A percentile compares a stretch with the other conserved stretches of the same genome.
Evolutionary conservation across 2,329 filamentous ascomycete species (phyloP).

Genomic region (Colletotrichum zoysiae): DNA sequence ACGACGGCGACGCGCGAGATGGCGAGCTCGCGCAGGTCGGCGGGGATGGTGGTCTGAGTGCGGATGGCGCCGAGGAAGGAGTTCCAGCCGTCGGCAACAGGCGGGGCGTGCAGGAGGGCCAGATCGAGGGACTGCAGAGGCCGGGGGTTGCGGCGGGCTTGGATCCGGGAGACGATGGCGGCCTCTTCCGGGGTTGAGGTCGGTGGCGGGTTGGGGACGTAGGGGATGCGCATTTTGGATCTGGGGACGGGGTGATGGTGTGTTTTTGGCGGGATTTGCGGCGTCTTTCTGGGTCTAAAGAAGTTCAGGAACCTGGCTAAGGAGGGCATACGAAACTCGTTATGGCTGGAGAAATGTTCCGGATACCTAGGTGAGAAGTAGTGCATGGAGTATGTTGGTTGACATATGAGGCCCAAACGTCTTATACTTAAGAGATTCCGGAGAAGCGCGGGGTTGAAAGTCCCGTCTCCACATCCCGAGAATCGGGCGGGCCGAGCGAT

Average conservation of each 20-base stretch:
- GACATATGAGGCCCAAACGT: neutral
- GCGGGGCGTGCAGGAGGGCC: constrained; percentile 78
- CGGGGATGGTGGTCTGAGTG: constrained; percentile 63
- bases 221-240: constrained; percentile 74
- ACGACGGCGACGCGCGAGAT: constrained; percentile 85
- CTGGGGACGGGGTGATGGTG: neutral
- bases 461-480: constrained; percentile 40
- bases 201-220: constrained; percentile 67
- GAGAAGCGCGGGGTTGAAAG: constrained; percentile 37
- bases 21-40: constrained; percentile 78
- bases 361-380: neutral
- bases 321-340: constrained; percentile 6
- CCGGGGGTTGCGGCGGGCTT: constrained; percentile 74
- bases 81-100: constrained; percentile 83
- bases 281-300: constrained; percentile 8
- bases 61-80: constrained; percentile 74
- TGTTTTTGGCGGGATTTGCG: neutral
- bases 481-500: constrained; percentile 36
- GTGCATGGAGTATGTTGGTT: neutral
- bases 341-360: neutral
- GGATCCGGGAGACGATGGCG: constrained; percentile 73
- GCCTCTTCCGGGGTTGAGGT: constrained; percentile 60
- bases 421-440: constrained; percentile 15
- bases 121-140: constrained; percentile 82
- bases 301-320: constrained; percentile 2